Evolutionary conservation across 163 green algal genomes (phyloP).

Genomic region (Trebouxiophyceae sp.): DNA sequence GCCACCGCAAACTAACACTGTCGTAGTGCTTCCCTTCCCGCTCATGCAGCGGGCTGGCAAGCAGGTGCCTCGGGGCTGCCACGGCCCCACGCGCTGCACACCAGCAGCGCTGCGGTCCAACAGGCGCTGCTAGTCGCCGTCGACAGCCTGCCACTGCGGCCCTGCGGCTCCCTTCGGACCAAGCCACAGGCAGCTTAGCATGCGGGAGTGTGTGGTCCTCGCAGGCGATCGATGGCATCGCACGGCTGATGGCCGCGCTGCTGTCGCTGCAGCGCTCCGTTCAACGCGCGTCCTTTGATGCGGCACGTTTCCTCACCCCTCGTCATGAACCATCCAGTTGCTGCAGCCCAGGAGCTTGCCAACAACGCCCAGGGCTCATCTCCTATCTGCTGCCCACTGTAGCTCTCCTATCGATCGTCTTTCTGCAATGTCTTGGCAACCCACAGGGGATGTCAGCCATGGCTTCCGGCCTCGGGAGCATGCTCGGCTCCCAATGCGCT

Average conservation of each 20-base stretch:
- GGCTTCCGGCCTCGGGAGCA: too few relatives aligned
- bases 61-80: not conserved
- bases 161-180: not conserved
- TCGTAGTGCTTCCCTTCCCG: not conserved
- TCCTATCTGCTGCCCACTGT: too few relatives aligned
- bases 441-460: too few relatives aligned
- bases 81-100: too few relatives aligned
- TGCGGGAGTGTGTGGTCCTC: too few relatives aligned
- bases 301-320: not conserved
- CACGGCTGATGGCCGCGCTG: not conserved
- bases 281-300: conserved; percentile 2
- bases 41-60: not conserved
- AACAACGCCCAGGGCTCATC: too few relatives aligned
- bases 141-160: not conserved
- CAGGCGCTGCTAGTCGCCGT: not conserved
- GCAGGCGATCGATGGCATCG: not conserved
- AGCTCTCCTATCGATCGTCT: too few relatives aligned
- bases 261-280: conserved; percentile 7
- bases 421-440: too few relatives aligned
- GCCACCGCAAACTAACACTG: not conserved
- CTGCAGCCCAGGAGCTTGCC: conserved; percentile 2
- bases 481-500: too few relatives aligned
- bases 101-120: not conserved
- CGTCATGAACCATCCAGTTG: not conserved
- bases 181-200: not conserved